Evolutionary conservation across 2,329 filamentous ascomycete genomes (phyloP), one percentile per base, ranked within the genome.

Genomic region (Aspergillus fijiensis): DNA sequence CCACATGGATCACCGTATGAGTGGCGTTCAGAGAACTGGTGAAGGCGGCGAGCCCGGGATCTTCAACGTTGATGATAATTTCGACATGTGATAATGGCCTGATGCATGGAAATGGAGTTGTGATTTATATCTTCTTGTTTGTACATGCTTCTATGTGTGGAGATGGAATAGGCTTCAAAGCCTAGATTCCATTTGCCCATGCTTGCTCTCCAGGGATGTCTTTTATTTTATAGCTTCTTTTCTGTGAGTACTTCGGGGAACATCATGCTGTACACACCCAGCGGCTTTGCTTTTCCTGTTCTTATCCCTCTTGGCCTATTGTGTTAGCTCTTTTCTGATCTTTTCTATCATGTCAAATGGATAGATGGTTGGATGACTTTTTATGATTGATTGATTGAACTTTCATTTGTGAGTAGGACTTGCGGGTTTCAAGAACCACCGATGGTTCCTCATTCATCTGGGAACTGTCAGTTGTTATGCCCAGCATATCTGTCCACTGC

Each of bases 21-120:
- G 74, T 57, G 79, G 77, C 25, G 71, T 79, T 31, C 74, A 77
- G 58, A 76, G 72, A 68, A 76, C 72, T 14, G 69, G 70, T 49
- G 76, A 78, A 31, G 66, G 68, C 53, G 68, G 71, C 21, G 77
- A 79, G 60, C 66, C 71, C 9, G 76, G 73, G 27, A 77, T 79
- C 57, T 79, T 79, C 66, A 76, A 76, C 62, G 76, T 77, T 72
- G 76, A 77, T 63, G 75, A 77, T 61, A 74, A 78, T 65, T 77
- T 79, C 72, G 76, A 78, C 68, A 78, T 79, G 73, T 79, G 75
- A 77, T 72, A 66, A 74, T 69, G 70, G 69, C 65, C 63, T 65
- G 59, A 61, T 74, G 72, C 72, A 75, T 74, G 72, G 71, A 70
- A 65, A 67, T 71, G 72, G 73, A 74, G 72, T 76, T 72, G 68